Evolutionary conservation across 2,329 filamentous ascomycete species (phyloP).

Genomic region (Plectosphaerella plurivora): DNA sequence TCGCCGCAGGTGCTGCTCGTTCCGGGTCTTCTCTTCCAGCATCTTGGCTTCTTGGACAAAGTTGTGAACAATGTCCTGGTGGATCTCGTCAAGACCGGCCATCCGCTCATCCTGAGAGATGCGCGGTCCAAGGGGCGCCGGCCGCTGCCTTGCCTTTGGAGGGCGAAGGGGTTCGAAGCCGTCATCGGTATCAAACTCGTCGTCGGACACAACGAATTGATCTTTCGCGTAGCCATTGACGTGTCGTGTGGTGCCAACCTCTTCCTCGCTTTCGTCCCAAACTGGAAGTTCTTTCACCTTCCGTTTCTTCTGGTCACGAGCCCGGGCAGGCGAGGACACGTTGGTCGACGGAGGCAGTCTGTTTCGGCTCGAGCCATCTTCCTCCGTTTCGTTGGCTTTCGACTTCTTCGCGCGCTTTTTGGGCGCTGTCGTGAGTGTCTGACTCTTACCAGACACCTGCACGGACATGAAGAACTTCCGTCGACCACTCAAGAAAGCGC

Average conservation of each 20-base stretch:
- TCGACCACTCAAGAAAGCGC: constrained; percentile 36
- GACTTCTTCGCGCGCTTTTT: constrained; percentile 29
- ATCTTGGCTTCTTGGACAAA: constrained; percentile 62
- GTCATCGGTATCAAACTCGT: constrained; percentile 32
- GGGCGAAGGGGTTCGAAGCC: constrained; percentile 40
- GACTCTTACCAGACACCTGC: constrained; percentile 28
- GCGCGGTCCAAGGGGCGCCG: constrained; percentile 44
- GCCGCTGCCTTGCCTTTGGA: constrained; percentile 15
- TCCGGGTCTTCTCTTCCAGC: constrained; percentile 57
- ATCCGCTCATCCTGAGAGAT: constrained; percentile 55
- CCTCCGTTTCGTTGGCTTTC: constrained; percentile 22
- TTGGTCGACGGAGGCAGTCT: constrained; percentile 35
- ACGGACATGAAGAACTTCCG: constrained; percentile 40
- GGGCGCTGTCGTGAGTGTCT: constrained; percentile 18
- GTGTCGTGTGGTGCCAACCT: constrained; percentile 12
- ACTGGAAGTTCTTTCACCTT: constrained; percentile 22
- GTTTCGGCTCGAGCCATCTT: constrained; percentile 14
- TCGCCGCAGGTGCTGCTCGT: constrained; percentile 49
- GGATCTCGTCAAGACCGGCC: constrained; percentile 50
- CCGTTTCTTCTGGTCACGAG: constrained; percentile 22
- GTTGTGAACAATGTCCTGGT: constrained; percentile 57
- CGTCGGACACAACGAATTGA: constrained; percentile 43
- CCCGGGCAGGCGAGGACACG: constrained; percentile 47
- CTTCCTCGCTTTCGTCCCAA: constrained; percentile 11
- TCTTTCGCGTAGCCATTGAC: constrained; percentile 42